phyloP scores from a whole-genome alignment of 257 asterid genomes.

The Plantago elongata region DNA sequence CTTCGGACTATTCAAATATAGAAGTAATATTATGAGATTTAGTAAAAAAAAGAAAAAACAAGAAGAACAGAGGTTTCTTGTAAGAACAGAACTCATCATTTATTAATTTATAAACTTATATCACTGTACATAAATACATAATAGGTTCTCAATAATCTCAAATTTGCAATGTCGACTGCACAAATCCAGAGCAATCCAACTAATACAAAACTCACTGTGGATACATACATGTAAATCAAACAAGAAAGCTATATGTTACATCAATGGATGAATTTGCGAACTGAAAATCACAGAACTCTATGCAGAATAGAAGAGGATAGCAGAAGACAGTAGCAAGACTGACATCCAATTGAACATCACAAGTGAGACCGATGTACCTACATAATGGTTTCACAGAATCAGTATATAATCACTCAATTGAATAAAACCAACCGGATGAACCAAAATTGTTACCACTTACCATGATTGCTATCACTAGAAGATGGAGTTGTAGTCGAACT shows the following conservation, averaged over 20 bases:
- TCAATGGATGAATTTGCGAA: neutral
- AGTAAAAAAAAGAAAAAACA: too few relatives aligned
- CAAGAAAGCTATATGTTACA: neutral
- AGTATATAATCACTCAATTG: neutral
- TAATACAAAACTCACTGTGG: neutral
- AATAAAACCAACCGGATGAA: neutral
- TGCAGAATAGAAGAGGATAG: constrained; percentile 26
- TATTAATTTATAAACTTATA: neutral
- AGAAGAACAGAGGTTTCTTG: too few relatives aligned
- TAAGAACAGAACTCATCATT: neutral
- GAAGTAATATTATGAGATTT: too few relatives aligned
- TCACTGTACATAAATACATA: neutral
- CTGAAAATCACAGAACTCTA: constrained; percentile 14
- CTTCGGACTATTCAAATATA: too few relatives aligned
- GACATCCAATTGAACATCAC: constrained; percentile 45
- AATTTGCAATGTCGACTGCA: neutral
- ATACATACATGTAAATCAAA: neutral
- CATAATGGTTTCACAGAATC: constrained; percentile 1
- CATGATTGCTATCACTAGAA: constrained; percentile 23
- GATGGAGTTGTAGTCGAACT: constrained; percentile 39
- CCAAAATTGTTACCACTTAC: constrained; percentile 13
- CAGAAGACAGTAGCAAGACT: constrained; percentile 28
- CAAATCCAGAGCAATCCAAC: constrained; percentile 1
- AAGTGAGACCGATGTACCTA: constrained; percentile 40
- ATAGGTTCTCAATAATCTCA: too few relatives aligned